Percentiles rank a stretch among this genome's conserved stretches.
Conservation (phyloP, 2,329 filamentous ascomycete species). For the Colletotrichum eleusines region DNA sequence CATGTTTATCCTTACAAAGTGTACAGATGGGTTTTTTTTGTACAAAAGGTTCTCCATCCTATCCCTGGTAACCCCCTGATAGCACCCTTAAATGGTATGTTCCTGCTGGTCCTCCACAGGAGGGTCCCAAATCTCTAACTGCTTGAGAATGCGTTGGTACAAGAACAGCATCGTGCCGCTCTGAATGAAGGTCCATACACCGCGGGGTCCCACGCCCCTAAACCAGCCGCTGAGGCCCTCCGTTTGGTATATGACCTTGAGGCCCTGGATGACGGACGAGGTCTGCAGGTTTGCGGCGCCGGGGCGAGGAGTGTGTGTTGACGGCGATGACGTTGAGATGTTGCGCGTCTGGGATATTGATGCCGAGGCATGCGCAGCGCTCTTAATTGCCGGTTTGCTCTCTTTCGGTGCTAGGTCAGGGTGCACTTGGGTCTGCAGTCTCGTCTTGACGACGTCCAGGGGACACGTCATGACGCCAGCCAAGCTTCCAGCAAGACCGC, state of each 20-base stretch:
- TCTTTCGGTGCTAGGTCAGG: constrained; percentile 49
- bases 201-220: constrained; percentile 90
- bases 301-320: constrained; percentile 82
- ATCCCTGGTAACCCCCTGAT: constrained; percentile 18
- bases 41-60: constrained; percentile 33
- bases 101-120: constrained; percentile 45
- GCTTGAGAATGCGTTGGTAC: constrained; percentile 88
- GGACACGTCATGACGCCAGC: constrained; percentile 96
- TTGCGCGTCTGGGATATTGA: constrained; percentile 70
- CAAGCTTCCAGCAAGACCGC: constrained; percentile 89
- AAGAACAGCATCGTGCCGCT: constrained; percentile 96
- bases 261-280: constrained; percentile 86
- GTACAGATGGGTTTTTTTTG: constrained; percentile 38
- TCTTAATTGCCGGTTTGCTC: constrained; percentile 43
- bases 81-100: constrained; percentile 27
- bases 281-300: constrained; percentile 87
- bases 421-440: constrained; percentile 90
- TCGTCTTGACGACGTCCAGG: constrained; percentile 96
- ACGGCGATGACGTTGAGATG: constrained; percentile 92
- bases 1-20: constrained; percentile 41
- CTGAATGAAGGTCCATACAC: constrained; percentile 97
- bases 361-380: constrained; percentile 44
- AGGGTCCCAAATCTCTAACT: constrained; percentile 71
- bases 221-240: constrained; percentile 94
- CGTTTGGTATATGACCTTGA: constrained; percentile 88